phyloP scores from a whole-genome alignment of 2,329 filamentous ascomycete genomes.

The Penicillium griseofulvum region DNA sequence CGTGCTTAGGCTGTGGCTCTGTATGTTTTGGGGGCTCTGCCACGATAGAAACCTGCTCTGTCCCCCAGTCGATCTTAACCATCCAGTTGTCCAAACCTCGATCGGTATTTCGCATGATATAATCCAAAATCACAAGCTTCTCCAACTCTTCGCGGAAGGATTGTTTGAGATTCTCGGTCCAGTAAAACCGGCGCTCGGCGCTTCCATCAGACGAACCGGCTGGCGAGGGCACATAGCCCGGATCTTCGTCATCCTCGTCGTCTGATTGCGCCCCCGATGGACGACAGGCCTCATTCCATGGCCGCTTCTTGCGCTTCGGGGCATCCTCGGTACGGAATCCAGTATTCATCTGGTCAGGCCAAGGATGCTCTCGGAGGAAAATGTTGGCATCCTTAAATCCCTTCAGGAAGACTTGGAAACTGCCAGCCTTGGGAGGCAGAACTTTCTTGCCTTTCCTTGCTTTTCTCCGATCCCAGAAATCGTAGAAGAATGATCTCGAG shows the following conservation, averaged over 20 bases:
- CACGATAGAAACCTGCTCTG: conserved; percentile 77
- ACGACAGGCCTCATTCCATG: conserved; percentile 80
- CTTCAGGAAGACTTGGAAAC: conserved; percentile 95
- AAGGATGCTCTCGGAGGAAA: conserved; percentile 90
- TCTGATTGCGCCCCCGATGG: conserved; percentile 61
- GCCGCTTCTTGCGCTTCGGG: conserved; percentile 64
- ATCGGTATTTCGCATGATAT: conserved; percentile 99
- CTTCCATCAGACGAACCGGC: conserved; percentile 46
- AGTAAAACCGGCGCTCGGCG: conserved; percentile 62
- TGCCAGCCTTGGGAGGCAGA: conserved; percentile 85
- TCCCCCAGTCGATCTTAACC: conserved; percentile 90
- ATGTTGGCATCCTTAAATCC: conserved; percentile 96
- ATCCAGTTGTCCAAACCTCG: conserved; percentile 98
- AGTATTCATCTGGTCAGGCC: conserved; percentile 80
- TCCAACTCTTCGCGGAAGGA: conserved; percentile 93
- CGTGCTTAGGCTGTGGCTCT: conserved; percentile 43
- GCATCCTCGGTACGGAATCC: conserved; percentile 68
- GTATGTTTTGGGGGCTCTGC: conserved; percentile 76
- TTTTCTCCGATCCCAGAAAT: conserved; percentile 90
- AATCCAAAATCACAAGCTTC: conserved; percentile 94
- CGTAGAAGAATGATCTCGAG: conserved; percentile 97
- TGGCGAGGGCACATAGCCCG: conserved; percentile 40
- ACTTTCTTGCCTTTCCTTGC: conserved; percentile 84
- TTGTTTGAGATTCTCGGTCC: conserved; percentile 86
- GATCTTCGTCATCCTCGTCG: conserved; percentile 60